Evolutionary conservation across 768 basidiomycete species (phyloP).

Genomic region (Kwoniella mangroviensis): DNA sequence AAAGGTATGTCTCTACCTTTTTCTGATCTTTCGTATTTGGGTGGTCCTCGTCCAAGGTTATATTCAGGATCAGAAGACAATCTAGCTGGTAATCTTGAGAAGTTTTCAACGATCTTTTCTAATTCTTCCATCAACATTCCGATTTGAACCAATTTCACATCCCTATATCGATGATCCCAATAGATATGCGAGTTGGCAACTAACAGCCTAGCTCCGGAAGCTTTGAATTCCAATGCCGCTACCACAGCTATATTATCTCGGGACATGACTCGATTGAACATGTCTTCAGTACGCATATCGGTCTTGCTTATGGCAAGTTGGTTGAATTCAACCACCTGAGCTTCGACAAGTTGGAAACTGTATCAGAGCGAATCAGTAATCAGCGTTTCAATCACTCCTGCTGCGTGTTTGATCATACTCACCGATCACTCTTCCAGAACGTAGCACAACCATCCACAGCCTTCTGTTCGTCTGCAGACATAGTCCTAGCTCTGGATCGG

Average conservation of each 20-base stretch:
- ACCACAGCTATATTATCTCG: conserved; percentile 92
- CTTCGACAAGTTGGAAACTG: conserved; percentile 91
- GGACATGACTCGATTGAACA: conserved; percentile 97
- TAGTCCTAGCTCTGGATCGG: conserved; percentile 89
- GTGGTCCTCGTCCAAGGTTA: conserved; percentile 43
- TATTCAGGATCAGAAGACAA: conserved; percentile 37
- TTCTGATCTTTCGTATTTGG: conserved; percentile 42
- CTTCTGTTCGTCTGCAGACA: conserved; percentile 82
- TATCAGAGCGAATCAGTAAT: conserved; percentile 6
- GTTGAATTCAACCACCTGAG: conserved; percentile 90
- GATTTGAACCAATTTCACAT: conserved; percentile 97
- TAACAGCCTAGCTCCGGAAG: conserved; percentile 84
- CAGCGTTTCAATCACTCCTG: neutral
- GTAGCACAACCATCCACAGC: conserved; percentile 95
- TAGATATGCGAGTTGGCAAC: conserved; percentile 88
- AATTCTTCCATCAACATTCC: conserved; percentile 90
- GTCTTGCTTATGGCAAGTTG: conserved; percentile 92
- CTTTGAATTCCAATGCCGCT: conserved; percentile 80
- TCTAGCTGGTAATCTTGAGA: conserved; percentile 78
- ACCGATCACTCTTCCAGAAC: conserved; percentile 90
- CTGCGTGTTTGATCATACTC: conserved; percentile 55
- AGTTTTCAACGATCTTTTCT: conserved; percentile 82
- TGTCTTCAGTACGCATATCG: conserved; percentile 78
- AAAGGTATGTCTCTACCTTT: conserved; percentile 84
- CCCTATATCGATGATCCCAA: conserved; percentile 89